A percentile compares a stretch with the other conserved stretches of the same genome.
Conservation (phyloP, 2,329 filamentous ascomycete genomes). For the Fusarium sp. region DNA sequence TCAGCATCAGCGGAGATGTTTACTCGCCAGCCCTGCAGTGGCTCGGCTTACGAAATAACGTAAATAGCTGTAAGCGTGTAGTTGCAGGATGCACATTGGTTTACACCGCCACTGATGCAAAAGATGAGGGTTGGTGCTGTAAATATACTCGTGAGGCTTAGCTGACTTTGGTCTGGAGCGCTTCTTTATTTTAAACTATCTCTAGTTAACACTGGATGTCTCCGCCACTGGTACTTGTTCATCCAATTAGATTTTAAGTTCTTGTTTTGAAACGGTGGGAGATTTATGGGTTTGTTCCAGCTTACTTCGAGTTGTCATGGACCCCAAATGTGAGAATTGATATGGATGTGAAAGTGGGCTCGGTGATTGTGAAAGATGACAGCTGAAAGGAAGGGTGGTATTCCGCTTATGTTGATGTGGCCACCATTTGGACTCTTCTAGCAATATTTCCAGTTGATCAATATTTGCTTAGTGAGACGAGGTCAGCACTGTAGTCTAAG, state of each 20-base stretch:
- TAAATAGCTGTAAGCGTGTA: constrained; percentile 8
- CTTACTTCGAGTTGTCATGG: background rate
- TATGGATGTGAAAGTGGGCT: background rate
- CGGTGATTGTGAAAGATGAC: background rate
- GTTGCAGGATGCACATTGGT: background rate
- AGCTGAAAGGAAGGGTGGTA: background rate
- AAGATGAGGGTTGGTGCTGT: background rate
- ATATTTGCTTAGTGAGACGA: constrained; percentile 19
- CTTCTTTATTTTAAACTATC: constrained; percentile 8
- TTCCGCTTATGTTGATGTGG: constrained; percentile 14
- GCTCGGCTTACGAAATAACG: constrained; percentile 8
- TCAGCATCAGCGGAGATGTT: background rate
- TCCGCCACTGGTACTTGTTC: background rate
- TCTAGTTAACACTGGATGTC: background rate
- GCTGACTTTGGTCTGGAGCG: background rate
- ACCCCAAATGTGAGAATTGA: background rate
- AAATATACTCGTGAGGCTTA: background rate
- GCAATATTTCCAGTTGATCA: background rate
- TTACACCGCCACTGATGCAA: constrained; percentile 11
- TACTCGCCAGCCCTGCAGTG: background rate
- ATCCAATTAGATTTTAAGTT: background rate
- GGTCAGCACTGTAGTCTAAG: background rate
- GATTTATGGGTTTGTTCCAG: background rate
- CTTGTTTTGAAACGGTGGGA: background rate
- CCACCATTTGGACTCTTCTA: background rate